Base-by-base conservation (phyloP, 1,284 basidiomycete species). In the Dichomitus squalens region DNA sequence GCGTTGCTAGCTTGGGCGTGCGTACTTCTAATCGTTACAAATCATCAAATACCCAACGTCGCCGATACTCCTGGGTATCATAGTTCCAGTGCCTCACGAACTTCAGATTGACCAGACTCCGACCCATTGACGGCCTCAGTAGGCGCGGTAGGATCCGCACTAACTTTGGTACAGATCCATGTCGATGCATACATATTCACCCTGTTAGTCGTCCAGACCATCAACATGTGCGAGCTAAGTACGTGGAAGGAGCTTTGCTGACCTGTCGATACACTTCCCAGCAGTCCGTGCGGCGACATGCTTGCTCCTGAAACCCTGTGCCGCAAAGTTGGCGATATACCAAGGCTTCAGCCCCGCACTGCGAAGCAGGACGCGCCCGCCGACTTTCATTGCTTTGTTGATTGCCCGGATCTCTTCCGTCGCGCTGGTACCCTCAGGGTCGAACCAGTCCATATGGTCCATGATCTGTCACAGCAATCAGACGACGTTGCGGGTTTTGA, bases 121-220 rank as follows among this genome's bases (percentile, higher is more conserved):
- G 20, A 31, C 20, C 18, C 25, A 7, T 29, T 53, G 16, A 23
- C n/a, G 11, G 4, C 16, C 5, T 46, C 49, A 18, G 8, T 27
- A 35, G 35, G 31, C 8, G 47, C 53, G 5, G 62, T 53, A 9
- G 59, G 55, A 39, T 60, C 62, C 7, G 47, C 18, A 18, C 47
- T 43, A 36, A 57, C 49, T 52, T 65, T 65, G 16, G 52, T 63
- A 57, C 64, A 65, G 41, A 65, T 59, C 64, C 64, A 65, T 2
- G 64, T 65, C 44, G 64, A 65, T 12, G 64, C 64, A 40, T 65
- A 65, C 64, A 65, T 65, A 49, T 65, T 65, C 39, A 65, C 64
- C 29, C 64, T 65, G 41, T 0, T 2, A 3, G 0, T 3, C 31
- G 31, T 14, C 35, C 9, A n/a, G 11, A 27, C 20, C 21, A 46